Conservation (phyloP, 768 basidiomycete species). For the Lentinula edodes region DNA sequence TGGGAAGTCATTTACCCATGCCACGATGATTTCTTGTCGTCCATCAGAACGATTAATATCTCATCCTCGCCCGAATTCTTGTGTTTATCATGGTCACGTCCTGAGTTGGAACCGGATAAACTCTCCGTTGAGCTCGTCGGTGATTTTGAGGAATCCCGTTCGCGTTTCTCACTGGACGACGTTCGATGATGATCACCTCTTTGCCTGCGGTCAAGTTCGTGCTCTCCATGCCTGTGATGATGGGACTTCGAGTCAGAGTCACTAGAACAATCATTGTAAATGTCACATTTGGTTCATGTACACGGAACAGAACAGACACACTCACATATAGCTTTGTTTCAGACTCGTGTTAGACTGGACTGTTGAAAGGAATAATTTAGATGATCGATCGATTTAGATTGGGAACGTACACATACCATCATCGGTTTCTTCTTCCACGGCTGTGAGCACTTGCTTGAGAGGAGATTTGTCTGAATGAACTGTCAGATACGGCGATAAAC, state of each 20-base stretch:
- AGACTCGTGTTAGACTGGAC: background rate
- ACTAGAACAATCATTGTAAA: background rate
- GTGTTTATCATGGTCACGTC: background rate
- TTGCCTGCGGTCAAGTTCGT: background rate
- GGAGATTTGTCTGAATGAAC: background rate
- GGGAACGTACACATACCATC: background rate
- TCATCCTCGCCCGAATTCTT: background rate
- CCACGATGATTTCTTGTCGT: constrained; percentile 3
- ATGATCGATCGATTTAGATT: background rate
- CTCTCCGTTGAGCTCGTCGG: constrained; percentile 2
- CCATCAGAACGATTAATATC: constrained; percentile 5
- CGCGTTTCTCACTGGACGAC: background rate
- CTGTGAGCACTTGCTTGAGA: constrained; percentile 3
- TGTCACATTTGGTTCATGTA: background rate
- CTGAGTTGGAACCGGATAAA: background rate
- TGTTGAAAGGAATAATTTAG: background rate
- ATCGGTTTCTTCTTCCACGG: constrained; percentile 1
- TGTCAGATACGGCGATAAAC: background rate
- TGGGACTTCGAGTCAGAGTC: background rate
- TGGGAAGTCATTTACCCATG: background rate
- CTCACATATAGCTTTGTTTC: background rate
- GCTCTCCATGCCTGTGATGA: background rate
- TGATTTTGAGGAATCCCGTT: constrained; percentile 3
- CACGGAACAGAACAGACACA: background rate
- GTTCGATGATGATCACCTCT: background rate